Evolutionary conservation across 208 protist species (phyloP).

Genomic region (Crithidia thermophila): DNA sequence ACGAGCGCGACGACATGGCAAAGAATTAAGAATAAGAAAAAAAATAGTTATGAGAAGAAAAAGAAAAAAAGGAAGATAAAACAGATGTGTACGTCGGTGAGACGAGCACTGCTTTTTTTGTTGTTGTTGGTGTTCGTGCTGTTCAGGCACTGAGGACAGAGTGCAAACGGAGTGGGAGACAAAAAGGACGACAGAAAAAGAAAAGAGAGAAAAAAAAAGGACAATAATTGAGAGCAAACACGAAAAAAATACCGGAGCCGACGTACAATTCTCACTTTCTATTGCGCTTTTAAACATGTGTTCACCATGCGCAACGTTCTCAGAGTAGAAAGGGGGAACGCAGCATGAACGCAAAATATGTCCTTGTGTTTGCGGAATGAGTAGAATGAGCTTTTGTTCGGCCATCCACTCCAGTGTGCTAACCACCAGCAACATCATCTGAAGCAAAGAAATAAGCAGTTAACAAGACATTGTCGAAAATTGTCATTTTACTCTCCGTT

Average conservation of each 20-base stretch:
- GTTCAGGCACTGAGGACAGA: background rate
- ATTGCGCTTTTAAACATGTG: no score
- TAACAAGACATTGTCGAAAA: no score
- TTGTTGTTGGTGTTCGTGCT: background rate
- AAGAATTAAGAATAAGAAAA: background rate
- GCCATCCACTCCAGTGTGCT: no score
- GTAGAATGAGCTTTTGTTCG: no score
- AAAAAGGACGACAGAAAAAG: background rate
- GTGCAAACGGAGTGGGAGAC: background rate
- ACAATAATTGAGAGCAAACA: background rate
- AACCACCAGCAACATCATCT: no score
- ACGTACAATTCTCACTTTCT: no score
- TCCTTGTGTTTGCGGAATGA: no score
- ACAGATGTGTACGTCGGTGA: background rate
- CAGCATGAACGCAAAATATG: no score
- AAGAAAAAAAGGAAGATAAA: conserved; percentile 4
- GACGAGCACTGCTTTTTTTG: background rate
- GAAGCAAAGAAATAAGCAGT: no score
- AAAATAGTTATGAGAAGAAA: background rate
- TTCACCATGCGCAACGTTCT: no score
- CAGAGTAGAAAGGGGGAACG: background rate
- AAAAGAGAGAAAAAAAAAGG: background rate
- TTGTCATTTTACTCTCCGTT: no score
- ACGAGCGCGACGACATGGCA: conserved; percentile 69
- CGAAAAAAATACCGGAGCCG: no score